Evolutionary conservation across 192 early-diverging fungal species (phyloP).

Genomic region (Gryganskiella cystojenkinii): DNA sequence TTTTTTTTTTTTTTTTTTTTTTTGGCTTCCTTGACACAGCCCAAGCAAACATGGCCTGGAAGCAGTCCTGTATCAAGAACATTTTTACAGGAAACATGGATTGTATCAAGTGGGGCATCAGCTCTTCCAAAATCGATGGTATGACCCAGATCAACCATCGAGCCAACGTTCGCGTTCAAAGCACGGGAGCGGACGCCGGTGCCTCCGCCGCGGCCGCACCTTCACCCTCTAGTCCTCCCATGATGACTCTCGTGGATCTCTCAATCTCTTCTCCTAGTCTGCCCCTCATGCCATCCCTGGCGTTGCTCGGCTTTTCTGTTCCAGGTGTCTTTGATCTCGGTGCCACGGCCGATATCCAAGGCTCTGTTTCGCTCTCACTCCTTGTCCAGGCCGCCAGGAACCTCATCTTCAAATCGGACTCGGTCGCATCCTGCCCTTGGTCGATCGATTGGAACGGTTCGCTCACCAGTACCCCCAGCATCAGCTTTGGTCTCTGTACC

Average conservation of each 20-base stretch:
- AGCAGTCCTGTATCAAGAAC: slow-evolving; percentile 43
- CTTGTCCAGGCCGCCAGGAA: slow-evolving; percentile 36
- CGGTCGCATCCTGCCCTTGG: slow-evolving; percentile 28
- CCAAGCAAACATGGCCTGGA: slow-evolving; percentile 42
- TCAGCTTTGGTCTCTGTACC: slow-evolving; percentile 37
- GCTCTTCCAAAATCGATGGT: slow-evolving; percentile 29
- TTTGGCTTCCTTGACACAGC: slow-evolving; percentile 15
- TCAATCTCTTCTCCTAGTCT: slow-evolving; percentile 19
- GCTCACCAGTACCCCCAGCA: slow-evolving; percentile 17
- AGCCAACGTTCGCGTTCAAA: slow-evolving; percentile 15
- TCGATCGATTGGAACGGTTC: slow-evolving; percentile 39
- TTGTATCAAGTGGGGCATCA: slow-evolving; percentile 42
- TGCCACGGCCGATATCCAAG: slow-evolving; percentile 13
- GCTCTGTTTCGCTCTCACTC: slow-evolving; percentile 11
- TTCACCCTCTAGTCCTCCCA: background rate
- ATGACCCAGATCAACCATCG: slow-evolving; percentile 38
- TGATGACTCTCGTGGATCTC: slow-evolving; percentile 31
- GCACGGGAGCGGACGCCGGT: too few species aligned
- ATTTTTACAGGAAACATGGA: slow-evolving; percentile 38
- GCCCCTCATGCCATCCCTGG: slow-evolving; percentile 11
- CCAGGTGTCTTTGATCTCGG: slow-evolving; percentile 44
- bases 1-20: too few species aligned
- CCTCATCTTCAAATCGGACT: slow-evolving; percentile 36
- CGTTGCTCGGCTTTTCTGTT: slow-evolving; percentile 36
- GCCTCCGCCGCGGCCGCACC: too few species aligned